Base-by-base conservation (phyloP, 495 filamentous ascomycete species). In the Polyplosphaeria fusca region DNA sequence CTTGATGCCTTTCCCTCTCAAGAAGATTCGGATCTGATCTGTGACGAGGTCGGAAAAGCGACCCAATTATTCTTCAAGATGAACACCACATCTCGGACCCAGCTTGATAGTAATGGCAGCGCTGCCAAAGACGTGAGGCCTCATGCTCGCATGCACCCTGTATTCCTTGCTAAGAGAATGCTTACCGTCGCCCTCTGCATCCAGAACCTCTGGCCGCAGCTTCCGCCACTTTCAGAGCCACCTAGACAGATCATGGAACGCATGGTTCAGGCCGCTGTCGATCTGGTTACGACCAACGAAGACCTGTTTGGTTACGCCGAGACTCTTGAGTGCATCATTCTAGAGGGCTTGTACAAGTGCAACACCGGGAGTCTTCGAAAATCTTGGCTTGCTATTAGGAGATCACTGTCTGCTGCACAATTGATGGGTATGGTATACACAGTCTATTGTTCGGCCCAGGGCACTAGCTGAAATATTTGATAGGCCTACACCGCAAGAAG, bases 291-390 rank as follows among this genome's bases (percentile, higher is more conserved):
- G 0, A 55, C 38, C 12, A 56, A 55, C 28, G 51, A 61, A 13
- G 38, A 25, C 16, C 22, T 61, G 12, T 28, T 50, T 7, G 58
- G 58, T 19, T 41, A 25, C 18, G 12, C 57, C 3, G 60, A 58
- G 24, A 41, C 28, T 12, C 19, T 63, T 7, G 30, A 52, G 14
- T 47, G 45, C 35, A 47, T 63, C 27, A 52, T 63, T 4, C 14
- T 63, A 20, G 60, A 63, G 23, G 39, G 40, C 18, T 12, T 63
- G 9, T 63, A 39, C 25, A n/a, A 63, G 12, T 11, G 24, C 4
- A 40, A 48, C 32, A 23, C 24, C 24, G 54, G 60, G 0, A 57
- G 58, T 38, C 4, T 63, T 5, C 47, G 60, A 30, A 39, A 51
- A 35, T 41, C 47, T 5, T 63, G 60, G 60, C 7, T 63, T 2